Evolutionary conservation across 768 basidiomycete species (phyloP), one percentile per base, ranked within the genome.

Genomic region (Astraeus odoratus): DNA sequence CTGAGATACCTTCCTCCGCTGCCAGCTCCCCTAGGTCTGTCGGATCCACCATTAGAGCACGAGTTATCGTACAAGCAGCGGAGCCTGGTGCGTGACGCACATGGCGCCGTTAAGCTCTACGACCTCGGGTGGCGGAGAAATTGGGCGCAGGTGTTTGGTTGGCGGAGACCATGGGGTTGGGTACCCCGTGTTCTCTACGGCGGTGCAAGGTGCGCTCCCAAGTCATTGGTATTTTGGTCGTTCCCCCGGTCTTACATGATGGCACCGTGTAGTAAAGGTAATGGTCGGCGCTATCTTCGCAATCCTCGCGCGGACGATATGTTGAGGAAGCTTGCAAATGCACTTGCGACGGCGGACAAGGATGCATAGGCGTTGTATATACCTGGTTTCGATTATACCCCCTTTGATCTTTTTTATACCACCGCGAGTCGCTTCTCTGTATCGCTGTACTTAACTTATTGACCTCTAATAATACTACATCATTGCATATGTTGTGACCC

Each of bases 101-200:
- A 86, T 49, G 63, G 72, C 2, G 57, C 70, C 25, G 72, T 89
- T 23, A 73, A 72, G 10, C 37, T 85, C 18, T 92, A 90, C 55
- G 78, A 90, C 55, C 51, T 92, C 5, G 88, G 89, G 9, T 84
- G 79, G 77, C 67, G 72, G 38, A 71, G 64, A 50, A 92, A 92
- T 51, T 81, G 81, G 75, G 66, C 57, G 15, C 82, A 86, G 57
- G 78, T 79, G 2, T 72, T 87, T 47, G 85, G 83, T 8, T 81
- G 73, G 73, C 69, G 63, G 30, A 67, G 56, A 26, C 70, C 65
- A 47, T 67, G 66, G 50, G 77, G 77, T 3, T 82, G 77, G 77
- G 45, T 76, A 3, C 57, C 65, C 37, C 72, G 79, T 26, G 31
- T 86, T 3, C 61, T 76, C 48, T 75, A 67, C 49, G 88, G 86